Evolutionary conservation across 352 stramenopile species (phyloP).

Genomic region (Pythium biforme): DNA sequence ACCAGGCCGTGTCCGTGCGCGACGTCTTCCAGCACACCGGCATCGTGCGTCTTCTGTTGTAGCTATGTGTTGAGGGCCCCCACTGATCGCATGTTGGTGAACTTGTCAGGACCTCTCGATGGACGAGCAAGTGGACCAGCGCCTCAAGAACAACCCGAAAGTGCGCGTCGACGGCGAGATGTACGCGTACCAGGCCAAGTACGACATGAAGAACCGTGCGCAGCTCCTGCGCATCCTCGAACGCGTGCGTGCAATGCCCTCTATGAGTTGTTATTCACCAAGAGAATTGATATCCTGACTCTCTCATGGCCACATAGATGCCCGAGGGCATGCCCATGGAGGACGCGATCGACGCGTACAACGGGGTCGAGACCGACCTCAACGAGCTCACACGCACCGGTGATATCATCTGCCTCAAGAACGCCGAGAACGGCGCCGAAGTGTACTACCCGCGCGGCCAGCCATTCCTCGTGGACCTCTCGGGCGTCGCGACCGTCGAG

Average conservation of each 20-base stretch:
- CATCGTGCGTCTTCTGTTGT: slow-evolving; percentile 59
- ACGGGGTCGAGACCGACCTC: slow-evolving; percentile 73
- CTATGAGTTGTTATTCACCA: too few species aligned
- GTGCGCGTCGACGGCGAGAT: slow-evolving; percentile 68
- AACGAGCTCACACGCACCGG: slow-evolving; percentile 68
- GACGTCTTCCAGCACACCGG: slow-evolving; percentile 85
- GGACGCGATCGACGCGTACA: slow-evolving; percentile 84
- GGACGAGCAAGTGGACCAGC: slow-evolving; percentile 83
- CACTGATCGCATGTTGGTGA: too few species aligned
- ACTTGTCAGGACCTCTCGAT: slow-evolving; percentile 57
- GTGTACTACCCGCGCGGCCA: slow-evolving; percentile 74
- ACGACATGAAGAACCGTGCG: slow-evolving; percentile 83
- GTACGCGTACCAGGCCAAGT: slow-evolving; percentile 88
- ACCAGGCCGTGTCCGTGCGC: slow-evolving; percentile 61
- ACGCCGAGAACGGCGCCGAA: slow-evolving; percentile 68
- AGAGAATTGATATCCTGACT: too few species aligned
- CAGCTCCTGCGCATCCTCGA: slow-evolving; percentile 81
- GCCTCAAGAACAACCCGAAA: slow-evolving; percentile 87
- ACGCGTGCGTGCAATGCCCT: too few species aligned
- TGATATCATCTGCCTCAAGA: slow-evolving; percentile 86
- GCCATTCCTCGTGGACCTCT: slow-evolving; percentile 74
- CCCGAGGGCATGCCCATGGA: slow-evolving; percentile 80
- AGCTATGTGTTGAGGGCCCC: too few species aligned
- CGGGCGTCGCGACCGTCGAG: slow-evolving; percentile 68
- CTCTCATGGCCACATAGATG: too few species aligned